Conservation (phyloP, 2,329 filamentous ascomycete genomes). For the Akanthomyces muscarius region DNA sequence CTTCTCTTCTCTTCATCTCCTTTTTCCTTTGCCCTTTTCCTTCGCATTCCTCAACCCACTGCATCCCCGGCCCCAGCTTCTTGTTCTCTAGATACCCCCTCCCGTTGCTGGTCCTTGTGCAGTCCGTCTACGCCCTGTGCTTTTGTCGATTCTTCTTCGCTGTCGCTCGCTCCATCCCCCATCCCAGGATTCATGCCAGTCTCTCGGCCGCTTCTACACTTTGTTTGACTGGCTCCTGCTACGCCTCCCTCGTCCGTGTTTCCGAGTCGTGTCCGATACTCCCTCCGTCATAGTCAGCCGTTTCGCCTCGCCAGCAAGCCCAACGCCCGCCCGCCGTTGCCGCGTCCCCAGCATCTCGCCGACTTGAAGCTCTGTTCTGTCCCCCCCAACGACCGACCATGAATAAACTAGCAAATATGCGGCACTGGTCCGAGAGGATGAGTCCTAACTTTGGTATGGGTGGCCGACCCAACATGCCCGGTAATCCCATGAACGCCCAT, state of each 20-base stretch:
- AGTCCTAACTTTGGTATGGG: slow-evolving; percentile 65
- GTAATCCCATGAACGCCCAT: slow-evolving; percentile 53
- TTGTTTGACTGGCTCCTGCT: not conserved
- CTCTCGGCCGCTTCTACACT: not conserved
- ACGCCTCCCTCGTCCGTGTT: not conserved
- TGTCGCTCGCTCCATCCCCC: slow-evolving; percentile 9
- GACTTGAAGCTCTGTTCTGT: slow-evolving; percentile 24
- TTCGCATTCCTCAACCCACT: slow-evolving; percentile 22
- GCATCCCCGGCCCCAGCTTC: slow-evolving; percentile 15
- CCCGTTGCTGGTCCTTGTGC: not conserved
- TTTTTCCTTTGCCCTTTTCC: slow-evolving; percentile 22
- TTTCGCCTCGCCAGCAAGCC: not conserved
- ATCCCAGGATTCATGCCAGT: not conserved
- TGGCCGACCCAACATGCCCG: slow-evolving; percentile 49
- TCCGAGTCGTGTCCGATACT: slow-evolving; percentile 4
- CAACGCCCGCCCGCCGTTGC: not conserved
- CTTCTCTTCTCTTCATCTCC: slow-evolving; percentile 21
- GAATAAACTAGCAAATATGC: slow-evolving; percentile 70
- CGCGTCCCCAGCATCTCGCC: not conserved
- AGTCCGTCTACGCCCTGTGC: not conserved
- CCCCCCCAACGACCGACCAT: slow-evolving; percentile 41
- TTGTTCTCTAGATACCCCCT: slow-evolving; percentile 12
- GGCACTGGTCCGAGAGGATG: slow-evolving; percentile 69
- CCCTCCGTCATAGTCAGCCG: not conserved
- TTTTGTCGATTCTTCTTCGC: slow-evolving; percentile 6